A percentile compares a stretch with the other conserved stretches of the same genome.
Conservation (phyloP, 2,329 filamentous ascomycete species). For the Pseudocercospora fijiensis region DNA sequence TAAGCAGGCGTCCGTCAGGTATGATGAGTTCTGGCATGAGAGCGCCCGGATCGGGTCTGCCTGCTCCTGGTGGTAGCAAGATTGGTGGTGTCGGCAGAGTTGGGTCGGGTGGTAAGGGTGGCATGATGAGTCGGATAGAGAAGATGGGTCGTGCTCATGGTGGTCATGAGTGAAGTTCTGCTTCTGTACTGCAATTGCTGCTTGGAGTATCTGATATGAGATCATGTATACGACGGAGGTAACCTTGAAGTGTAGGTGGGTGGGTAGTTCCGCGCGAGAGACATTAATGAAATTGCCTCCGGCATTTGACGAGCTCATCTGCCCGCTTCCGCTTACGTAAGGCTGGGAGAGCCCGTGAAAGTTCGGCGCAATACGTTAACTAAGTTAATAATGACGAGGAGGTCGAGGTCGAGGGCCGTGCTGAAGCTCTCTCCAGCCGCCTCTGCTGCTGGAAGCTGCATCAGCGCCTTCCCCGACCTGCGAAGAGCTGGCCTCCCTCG, state of each 20-base stretch:
- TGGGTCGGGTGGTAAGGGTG: constrained; percentile 12
- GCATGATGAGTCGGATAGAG: constrained; percentile 21
- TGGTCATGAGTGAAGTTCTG: neutral
- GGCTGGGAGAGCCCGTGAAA: neutral
- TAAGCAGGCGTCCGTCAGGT: constrained; percentile 48
- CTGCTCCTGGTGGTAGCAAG: constrained; percentile 43
- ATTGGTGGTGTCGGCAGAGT: constrained; percentile 37
- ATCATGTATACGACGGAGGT: too few species aligned
- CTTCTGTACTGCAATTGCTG: neutral
- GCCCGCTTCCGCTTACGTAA: too few species aligned
- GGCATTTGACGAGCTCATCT: neutral
- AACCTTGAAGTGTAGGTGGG: too few species aligned
- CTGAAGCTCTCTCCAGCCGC: neutral
- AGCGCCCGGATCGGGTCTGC: constrained; percentile 53
- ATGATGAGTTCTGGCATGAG: constrained; percentile 48
- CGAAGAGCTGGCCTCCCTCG: neutral
- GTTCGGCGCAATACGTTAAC: too few species aligned
- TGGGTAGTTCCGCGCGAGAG: neutral
- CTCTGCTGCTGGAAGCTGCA: neutral
- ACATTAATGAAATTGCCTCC: neutral
- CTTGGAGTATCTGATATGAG: too few species aligned
- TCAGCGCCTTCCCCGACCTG: neutral
- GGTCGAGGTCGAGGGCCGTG: neutral
- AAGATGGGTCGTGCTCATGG: constrained; percentile 18
- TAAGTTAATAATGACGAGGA: constrained; percentile 1